These are phyloP conservation scores for Calycina marina DNA, from an alignment of 2,329 filamentous ascomycete genomes.

Conservation along the genomic window DNA sequence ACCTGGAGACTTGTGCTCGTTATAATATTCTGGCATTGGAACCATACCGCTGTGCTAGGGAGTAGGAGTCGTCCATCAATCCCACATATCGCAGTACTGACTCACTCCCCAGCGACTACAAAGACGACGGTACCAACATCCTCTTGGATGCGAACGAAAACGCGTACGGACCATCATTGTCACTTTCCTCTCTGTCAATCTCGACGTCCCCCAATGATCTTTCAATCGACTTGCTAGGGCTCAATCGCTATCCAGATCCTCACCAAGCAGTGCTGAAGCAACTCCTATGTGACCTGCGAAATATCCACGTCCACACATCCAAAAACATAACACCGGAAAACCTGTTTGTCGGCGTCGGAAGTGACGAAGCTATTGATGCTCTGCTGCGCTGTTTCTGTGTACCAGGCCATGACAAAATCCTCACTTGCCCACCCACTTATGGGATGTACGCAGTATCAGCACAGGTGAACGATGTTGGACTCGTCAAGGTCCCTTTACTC, in stretches of 20 bases:
- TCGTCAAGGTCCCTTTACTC: constrained; percentile 76
- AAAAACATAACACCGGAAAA: constrained; percentile 64
- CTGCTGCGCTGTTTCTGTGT: constrained; percentile 86
- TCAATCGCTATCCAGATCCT: constrained; percentile 93
- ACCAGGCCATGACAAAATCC: constrained; percentile 75
- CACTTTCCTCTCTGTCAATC: constrained; percentile 30
- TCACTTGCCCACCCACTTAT: constrained; percentile 93
- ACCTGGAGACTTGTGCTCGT: constrained; percentile 59
- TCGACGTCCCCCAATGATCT: constrained; percentile 28
- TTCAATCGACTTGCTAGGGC: constrained; percentile 60
- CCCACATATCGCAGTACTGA: constrained; percentile 6
- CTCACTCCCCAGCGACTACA: constrained; percentile 66
- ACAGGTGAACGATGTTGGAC: constrained; percentile 78
- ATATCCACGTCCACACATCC: constrained; percentile 65
- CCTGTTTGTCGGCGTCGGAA: constrained; percentile 89
- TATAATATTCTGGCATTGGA: constrained; percentile 64
- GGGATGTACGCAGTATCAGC: constrained; percentile 97
- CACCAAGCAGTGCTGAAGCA: constrained; percentile 83
- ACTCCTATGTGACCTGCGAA: constrained; percentile 73
- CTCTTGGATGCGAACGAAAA: constrained; percentile 98
- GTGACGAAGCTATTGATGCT: constrained; percentile 92
- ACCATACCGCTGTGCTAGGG: constrained; percentile 69
- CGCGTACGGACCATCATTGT: constrained; percentile 73
- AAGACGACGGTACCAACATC: constrained; percentile 91
- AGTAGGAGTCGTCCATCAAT: constrained; percentile 36